phyloP scores from a whole-genome alignment of 139 green algal genomes.

The Picochlorum sp. region DNA sequence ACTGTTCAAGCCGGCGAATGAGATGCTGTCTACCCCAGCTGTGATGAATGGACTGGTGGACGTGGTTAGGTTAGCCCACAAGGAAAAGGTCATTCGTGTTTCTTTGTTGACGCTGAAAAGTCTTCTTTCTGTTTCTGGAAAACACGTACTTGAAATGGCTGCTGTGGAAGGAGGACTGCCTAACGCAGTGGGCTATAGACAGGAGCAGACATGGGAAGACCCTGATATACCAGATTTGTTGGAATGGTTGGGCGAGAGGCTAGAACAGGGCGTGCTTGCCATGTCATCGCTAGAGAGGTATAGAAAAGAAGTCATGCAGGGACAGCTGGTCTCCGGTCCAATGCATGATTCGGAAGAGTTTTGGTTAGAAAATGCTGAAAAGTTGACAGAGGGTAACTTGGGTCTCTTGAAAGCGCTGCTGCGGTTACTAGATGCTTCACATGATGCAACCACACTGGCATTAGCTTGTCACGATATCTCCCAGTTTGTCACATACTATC shows the following conservation, averaged over 20 bases:
- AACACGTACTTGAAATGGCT: slow-evolving; percentile 30
- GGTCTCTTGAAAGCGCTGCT: slow-evolving; percentile 81
- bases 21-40: slow-evolving; percentile 42
- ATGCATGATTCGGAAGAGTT: slow-evolving; percentile 72
- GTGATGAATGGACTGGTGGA: slow-evolving; percentile 72
- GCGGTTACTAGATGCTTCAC: slow-evolving; percentile 68
- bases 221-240: slow-evolving; percentile 76
- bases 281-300: slow-evolving; percentile 79
- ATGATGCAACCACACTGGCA: slow-evolving; percentile 70
- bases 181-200: slow-evolving; percentile 43
- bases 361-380: slow-evolving; percentile 70
- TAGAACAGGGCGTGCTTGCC: slow-evolving; percentile 55
- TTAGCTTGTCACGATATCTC: slow-evolving; percentile 86
- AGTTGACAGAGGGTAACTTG: slow-evolving; percentile 89
- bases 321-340: slow-evolving; percentile 71
- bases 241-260: slow-evolving; percentile 58
- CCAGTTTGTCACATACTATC: slow-evolving; percentile 73
- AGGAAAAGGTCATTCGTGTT: slow-evolving; percentile 94
- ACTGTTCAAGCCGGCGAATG: slow-evolving; percentile 53
- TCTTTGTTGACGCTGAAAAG: slow-evolving; percentile 71
- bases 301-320: slow-evolving; percentile 49
- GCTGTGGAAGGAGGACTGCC: slow-evolving; percentile 74
- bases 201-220: slow-evolving; percentile 70
- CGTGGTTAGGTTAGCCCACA: slow-evolving; percentile 57
- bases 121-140: slow-evolving; percentile 39